phyloP scores from a whole-genome alignment of 805 yeast species.

The Blastobotrys parvus region DNA sequence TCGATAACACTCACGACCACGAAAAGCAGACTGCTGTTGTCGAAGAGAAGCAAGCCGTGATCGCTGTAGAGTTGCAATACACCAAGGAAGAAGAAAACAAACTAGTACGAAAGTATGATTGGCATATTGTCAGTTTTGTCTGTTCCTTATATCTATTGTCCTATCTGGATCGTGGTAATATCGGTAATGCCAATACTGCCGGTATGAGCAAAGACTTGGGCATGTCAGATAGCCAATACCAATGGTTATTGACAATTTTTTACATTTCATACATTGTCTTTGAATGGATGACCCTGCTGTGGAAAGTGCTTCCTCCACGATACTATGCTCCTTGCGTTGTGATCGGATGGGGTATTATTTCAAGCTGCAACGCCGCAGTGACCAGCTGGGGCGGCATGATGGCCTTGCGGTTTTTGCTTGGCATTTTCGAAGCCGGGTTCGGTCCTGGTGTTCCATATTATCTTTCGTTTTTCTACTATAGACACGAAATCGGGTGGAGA shows the following conservation, averaged over 20 bases:
- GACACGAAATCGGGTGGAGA: conserved; percentile 24
- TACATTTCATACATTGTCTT: conserved; percentile 41
- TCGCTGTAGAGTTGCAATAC: conserved; percentile 3
- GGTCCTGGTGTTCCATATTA: conserved; percentile 27
- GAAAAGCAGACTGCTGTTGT: background rate
- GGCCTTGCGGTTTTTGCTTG: conserved; percentile 35
- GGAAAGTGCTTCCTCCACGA: conserved; percentile 36
- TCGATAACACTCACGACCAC: background rate
- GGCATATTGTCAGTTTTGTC: conserved; percentile 37
- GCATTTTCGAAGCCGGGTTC: conserved; percentile 28
- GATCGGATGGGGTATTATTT: conserved; percentile 41
- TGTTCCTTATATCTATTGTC: conserved; percentile 40
- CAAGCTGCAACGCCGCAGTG: conserved; percentile 40
- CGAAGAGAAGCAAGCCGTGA: background rate
- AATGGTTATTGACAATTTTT: conserved; percentile 36
- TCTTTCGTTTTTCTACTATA: conserved; percentile 25
- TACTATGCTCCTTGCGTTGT: conserved; percentile 38
- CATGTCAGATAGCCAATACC: conserved; percentile 35
- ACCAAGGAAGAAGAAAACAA: conserved; percentile 15
- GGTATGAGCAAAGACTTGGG: conserved; percentile 39
- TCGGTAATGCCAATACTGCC: conserved; percentile 45
- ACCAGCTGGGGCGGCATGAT: conserved; percentile 35
- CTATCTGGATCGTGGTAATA: conserved; percentile 43
- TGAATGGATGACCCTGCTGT: conserved; percentile 35
- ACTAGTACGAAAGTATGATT: conserved; percentile 33